A percentile compares a stretch with the other conserved stretches of the same genome.
phyloP scores from a whole-genome alignment of 2,329 filamentous ascomycete genomes.

The Raffaelea ambrosiae region DNA sequence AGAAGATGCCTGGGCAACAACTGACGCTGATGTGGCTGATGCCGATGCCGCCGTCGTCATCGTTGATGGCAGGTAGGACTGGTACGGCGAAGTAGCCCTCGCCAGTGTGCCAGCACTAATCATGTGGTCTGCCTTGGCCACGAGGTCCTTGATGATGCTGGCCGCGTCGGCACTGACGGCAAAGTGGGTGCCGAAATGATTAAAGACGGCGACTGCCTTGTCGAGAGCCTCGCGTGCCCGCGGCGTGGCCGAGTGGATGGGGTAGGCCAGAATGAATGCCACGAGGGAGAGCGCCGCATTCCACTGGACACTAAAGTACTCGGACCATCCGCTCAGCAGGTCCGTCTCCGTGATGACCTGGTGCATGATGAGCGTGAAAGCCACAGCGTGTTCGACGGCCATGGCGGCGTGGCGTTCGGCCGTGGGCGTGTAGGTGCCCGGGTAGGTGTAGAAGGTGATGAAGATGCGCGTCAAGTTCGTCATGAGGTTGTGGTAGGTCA shows the following conservation, averaged over 20 bases:
- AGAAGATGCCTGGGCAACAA: neutral
- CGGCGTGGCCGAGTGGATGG: slow-evolving; percentile 14
- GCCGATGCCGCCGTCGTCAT: neutral
- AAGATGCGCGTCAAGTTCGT: slow-evolving; percentile 22
- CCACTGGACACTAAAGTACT: slow-evolving; percentile 21
- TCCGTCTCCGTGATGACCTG: slow-evolving; percentile 18
- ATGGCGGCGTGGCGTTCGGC: slow-evolving; percentile 6
- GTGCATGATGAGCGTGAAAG: slow-evolving; percentile 21
- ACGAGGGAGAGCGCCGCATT: slow-evolving; percentile 23
- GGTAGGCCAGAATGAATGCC: slow-evolving; percentile 24
- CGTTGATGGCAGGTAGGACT: too few relatives aligned
- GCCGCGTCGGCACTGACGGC: slow-evolving; percentile 29
- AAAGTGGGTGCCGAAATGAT: slow-evolving; percentile 27
- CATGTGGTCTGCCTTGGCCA: slow-evolving; percentile 15
- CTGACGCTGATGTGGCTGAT: neutral
- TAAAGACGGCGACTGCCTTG: slow-evolving; percentile 27
- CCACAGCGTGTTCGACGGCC: slow-evolving; percentile 19
- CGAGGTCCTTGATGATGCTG: slow-evolving; percentile 23
- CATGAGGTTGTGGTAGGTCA: slow-evolving; percentile 21
- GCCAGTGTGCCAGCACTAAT: too few relatives aligned
- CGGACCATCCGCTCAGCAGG: slow-evolving; percentile 20
- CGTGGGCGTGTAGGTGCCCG: slow-evolving; percentile 8
- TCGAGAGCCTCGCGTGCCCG: slow-evolving; percentile 20
- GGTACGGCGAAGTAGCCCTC: too few relatives aligned
- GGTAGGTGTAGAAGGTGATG: slow-evolving; percentile 17